A percentile compares a stretch with the other conserved stretches of the same genome.
phyloP scores from a whole-genome alignment of 345 rosid species.

The Rhodamnia rubescens region DNA sequence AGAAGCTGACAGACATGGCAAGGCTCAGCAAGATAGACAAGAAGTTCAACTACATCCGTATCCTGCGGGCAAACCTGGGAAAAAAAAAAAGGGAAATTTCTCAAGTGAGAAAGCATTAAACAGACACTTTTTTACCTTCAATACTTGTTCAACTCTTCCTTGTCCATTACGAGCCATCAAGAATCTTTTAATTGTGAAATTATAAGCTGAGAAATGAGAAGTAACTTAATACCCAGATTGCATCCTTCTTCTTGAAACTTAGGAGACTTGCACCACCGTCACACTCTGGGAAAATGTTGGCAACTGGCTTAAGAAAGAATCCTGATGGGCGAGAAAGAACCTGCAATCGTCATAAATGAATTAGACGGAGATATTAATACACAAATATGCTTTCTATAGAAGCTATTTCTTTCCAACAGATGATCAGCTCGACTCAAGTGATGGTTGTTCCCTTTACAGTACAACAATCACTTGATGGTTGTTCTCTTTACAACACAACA shows the following conservation, averaged over 20 bases:
- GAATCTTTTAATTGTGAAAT: neutral
- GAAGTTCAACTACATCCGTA: slow-evolving; percentile 74
- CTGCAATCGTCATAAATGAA: slow-evolving; percentile 25
- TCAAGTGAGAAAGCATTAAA: neutral
- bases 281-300: slow-evolving; percentile 44
- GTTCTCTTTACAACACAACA: neutral
- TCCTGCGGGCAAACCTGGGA: slow-evolving; percentile 82
- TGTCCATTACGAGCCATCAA: neutral
- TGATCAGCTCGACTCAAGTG: neutral
- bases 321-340: slow-evolving; percentile 80
- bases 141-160: neutral
- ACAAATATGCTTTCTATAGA: neutral
- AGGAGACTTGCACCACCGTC: slow-evolving; percentile 54
- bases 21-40: slow-evolving; percentile 86
- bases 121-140: neutral
- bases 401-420: neutral
- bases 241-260: slow-evolving; percentile 71
- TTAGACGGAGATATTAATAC: neutral
- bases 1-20: slow-evolving; percentile 96
- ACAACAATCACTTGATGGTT: neutral
- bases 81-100: slow-evolving; percentile 5
- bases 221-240: slow-evolving; percentile 58
- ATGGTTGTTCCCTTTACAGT: neutral
- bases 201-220: neutral
- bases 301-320: slow-evolving; percentile 83